Evolutionary conservation across 75 land plant genomes (phyloP), one percentile per base, ranked within the genome.

Genomic region (Adiantum capillusveneris): DNA sequence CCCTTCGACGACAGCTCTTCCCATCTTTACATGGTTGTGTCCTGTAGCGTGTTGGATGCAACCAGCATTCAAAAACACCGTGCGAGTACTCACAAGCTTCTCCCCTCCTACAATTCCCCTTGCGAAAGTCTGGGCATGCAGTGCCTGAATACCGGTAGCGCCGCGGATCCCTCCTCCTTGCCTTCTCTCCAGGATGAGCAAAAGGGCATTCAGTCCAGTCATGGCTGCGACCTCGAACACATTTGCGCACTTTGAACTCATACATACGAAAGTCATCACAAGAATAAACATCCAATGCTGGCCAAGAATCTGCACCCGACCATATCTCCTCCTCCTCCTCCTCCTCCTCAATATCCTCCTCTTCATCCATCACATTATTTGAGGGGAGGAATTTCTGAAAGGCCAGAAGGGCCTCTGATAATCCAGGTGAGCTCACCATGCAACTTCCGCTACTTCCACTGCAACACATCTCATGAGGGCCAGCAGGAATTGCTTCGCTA

Each of bases 21-120:
- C 90, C 90, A 19, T 86, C 90, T 37, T 86, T 86, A 44, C 90
- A 86, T 0, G 81, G 80, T 74, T 86, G 84, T 0, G 90, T 86
- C 14, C 90, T 75, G 53, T 86, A 86, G 0, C 90, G 71, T 21
- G 81, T 65, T 0, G 90, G 90, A 59, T 86, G 90, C 22, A 86
- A 84, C 90, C 90, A 86, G 71, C 87, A 80, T 78, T 86, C 90
- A 45, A 86, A 86, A 14, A 86, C 90, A 3, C 90, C 90, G 34
- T 81, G 84, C 1, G 84, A 84, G 44, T 58, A 72, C 56, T 81
- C 84, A 67, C 87, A 84, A 20, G 81, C 65, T 29, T 84, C 87
- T 31, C 87, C 87, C 1, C 80, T 42, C 58, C 74, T 59, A 66
- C 87, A 81, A 53, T 49, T 41, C 0, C 87, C 87, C 63, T 81